phyloP scores from a whole-genome alignment of 2,329 filamentous ascomycete species.

The Metarhizium sp. region DNA sequence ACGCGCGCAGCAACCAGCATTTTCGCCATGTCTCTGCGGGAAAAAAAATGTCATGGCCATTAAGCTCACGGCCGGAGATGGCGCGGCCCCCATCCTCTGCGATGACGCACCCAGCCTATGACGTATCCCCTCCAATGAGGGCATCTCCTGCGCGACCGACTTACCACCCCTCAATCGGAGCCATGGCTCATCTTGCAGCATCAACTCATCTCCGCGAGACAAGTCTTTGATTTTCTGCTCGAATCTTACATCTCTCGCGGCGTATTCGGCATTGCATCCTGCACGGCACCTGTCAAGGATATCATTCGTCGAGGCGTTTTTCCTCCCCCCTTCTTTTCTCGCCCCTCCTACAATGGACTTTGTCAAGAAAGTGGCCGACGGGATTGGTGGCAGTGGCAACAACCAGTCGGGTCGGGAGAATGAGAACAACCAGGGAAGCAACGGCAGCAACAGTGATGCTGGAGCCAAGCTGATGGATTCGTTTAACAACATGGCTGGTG shows the following conservation, averaged over 20 bases:
- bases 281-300: not conserved
- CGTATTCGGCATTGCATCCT: not conserved
- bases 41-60: too few species aligned
- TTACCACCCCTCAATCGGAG: too few species aligned
- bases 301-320: not conserved
- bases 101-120: too few species aligned
- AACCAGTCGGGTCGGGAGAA: slow-evolving; percentile 18
- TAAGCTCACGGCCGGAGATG: too few species aligned
- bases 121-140: too few species aligned
- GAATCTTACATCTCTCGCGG: not conserved
- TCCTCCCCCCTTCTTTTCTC: too few species aligned
- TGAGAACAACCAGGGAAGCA: slow-evolving; percentile 8
- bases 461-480: slow-evolving; percentile 56
- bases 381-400: slow-evolving; percentile 19
- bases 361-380: slow-evolving; percentile 40
- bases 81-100: too few species aligned
- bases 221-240: not conserved
- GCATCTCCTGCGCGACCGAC: too few species aligned
- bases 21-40: too few species aligned
- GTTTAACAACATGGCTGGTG: slow-evolving; percentile 62
- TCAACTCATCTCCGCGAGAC: too few species aligned
- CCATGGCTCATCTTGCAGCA: too few species aligned
- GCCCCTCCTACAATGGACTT: slow-evolving; percentile 38
- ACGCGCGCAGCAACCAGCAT: too few species aligned
- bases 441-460: slow-evolving; percentile 16